Percentiles rank a stretch among this genome's conserved stretches.
phyloP scores from a whole-genome alignment of 164 flowering plant genomes.

The Magnolia changhungtana region DNA sequence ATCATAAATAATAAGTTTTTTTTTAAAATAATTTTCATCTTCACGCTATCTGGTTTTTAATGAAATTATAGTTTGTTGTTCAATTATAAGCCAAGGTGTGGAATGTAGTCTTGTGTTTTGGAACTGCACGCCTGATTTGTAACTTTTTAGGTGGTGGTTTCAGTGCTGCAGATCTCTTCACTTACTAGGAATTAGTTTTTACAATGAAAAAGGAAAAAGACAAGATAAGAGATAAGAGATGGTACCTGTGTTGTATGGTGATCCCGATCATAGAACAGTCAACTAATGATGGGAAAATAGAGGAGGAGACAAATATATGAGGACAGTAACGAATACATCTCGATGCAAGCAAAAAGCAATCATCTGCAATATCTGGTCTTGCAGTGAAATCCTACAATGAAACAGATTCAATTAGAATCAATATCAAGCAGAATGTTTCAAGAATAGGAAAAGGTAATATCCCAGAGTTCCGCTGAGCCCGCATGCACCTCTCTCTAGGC shows the following conservation, averaged over 20 bases:
- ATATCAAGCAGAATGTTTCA: neutral
- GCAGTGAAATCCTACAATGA: slow-evolving; percentile 74
- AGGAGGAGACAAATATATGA: slow-evolving; percentile 79
- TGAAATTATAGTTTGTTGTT: no score
- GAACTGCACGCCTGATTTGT: no score
- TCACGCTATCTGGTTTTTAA: no score
- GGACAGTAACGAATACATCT: slow-evolving; percentile 97
- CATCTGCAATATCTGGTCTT: slow-evolving; percentile 96
- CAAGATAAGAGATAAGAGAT: slow-evolving; percentile 9
- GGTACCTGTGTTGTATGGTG: slow-evolving; percentile 93
- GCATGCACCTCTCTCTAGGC: neutral
- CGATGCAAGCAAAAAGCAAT: slow-evolving; percentile 94
- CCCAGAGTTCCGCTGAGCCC: neutral
- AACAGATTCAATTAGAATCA: slow-evolving; percentile 2
- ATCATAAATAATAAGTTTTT: no score
- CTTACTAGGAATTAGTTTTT: neutral
- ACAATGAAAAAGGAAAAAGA: neutral
- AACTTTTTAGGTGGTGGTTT: neutral
- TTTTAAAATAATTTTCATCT: no score
- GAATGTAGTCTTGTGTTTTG: no score
- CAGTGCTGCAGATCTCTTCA: neutral
- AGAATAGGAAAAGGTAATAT: neutral
- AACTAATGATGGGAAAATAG: slow-evolving; percentile 67
- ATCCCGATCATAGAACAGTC: slow-evolving; percentile 91
- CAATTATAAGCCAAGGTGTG: no score